These are phyloP conservation scores for Wallacemonas sp. DNA, from an alignment of 208 protist species.

Conservation along the genomic window DNA sequence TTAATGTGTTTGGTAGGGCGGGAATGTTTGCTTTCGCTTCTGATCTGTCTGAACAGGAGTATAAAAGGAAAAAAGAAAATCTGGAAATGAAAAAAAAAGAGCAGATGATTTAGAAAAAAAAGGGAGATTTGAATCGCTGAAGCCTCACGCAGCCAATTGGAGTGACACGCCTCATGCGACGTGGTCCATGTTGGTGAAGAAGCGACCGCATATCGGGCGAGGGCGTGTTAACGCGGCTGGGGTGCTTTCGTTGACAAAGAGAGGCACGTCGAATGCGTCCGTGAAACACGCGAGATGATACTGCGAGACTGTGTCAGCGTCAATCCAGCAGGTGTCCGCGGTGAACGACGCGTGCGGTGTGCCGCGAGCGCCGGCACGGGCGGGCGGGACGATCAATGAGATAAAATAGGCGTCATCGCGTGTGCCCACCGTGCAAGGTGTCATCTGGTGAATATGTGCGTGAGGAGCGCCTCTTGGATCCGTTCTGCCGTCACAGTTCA, in stretches of 20 bases:
- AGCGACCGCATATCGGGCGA: constrained; percentile 9
- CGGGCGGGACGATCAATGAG: neutral
- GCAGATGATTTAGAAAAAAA: no score
- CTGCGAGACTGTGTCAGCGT: constrained; percentile 19
- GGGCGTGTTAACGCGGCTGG: neutral
- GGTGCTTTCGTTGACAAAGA: neutral
- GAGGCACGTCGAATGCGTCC: constrained; percentile 47
- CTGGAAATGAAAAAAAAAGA: constrained; percentile 11
- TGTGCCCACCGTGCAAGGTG: no score
- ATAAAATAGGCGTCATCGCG: neutral
- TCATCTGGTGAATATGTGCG: no score
- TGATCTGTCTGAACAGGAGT: constrained; percentile 3
- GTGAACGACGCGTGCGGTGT: neutral
- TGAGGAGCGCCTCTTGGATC: no score
- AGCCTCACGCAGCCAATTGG: neutral
- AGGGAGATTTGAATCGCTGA: no score
- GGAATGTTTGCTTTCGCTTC: neutral
- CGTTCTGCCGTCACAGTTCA: neutral
- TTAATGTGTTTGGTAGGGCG: neutral
- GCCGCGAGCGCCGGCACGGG: neutral
- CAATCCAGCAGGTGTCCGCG: constrained; percentile 55
- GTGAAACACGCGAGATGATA: constrained; percentile 29
- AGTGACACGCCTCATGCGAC: neutral
- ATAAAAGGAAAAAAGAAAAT: constrained; percentile 6
- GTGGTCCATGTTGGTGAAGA: constrained; percentile 19